A percentile compares a stretch with the other conserved stretches of the same genome.
Conservation (phyloP, 495 filamentous ascomycete species). For the Penicillium argentinense region DNA sequence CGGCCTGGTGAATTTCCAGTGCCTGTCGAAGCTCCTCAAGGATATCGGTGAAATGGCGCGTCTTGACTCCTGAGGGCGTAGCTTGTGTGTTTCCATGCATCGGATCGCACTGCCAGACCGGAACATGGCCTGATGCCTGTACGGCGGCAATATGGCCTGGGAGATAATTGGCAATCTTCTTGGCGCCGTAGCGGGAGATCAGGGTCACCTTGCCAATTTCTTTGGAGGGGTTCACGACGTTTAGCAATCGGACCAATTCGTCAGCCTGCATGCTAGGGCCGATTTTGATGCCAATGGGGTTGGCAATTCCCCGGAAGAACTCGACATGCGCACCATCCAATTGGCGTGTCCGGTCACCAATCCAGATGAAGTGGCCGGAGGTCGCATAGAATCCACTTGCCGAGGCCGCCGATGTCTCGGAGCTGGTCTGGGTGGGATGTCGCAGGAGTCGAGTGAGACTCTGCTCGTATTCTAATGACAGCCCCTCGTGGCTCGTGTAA, state of each 20-base stretch:
- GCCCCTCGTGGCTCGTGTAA: slow-evolving; percentile 91
- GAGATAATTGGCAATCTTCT: slow-evolving; percentile 67
- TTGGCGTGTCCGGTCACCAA: slow-evolving; percentile 93
- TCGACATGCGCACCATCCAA: slow-evolving; percentile 91
- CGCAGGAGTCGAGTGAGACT: slow-evolving; percentile 73
- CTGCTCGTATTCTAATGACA: slow-evolving; percentile 94
- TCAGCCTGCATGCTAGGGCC: slow-evolving; percentile 75
- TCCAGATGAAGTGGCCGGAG: slow-evolving; percentile 97
- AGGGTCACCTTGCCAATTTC: slow-evolving; percentile 91
- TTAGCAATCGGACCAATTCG: slow-evolving; percentile 74
- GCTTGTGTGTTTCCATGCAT: slow-evolving; percentile 83
- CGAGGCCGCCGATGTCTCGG: slow-evolving; percentile 9
- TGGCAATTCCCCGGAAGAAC: slow-evolving; percentile 93
- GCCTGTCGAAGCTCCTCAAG: slow-evolving; percentile 79
- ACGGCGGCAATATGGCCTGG: slow-evolving; percentile 86
- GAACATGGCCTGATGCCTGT: slow-evolving; percentile 65
- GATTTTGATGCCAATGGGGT: slow-evolving; percentile 95
- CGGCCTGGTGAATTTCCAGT: slow-evolving; percentile 76
- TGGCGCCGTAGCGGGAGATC: slow-evolving; percentile 89
- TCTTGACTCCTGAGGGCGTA: slow-evolving; percentile 75
- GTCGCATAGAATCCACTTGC: slow-evolving; percentile 72
- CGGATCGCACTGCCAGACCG: slow-evolving; percentile 97
- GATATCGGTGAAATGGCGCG: slow-evolving; percentile 81
- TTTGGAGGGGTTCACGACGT: slow-evolving; percentile 76
- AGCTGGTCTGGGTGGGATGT: slow-evolving; percentile 48